Base-by-base conservation (phyloP, 2,329 filamentous ascomycete species). In the Periglandula ipomoeae region DNA sequence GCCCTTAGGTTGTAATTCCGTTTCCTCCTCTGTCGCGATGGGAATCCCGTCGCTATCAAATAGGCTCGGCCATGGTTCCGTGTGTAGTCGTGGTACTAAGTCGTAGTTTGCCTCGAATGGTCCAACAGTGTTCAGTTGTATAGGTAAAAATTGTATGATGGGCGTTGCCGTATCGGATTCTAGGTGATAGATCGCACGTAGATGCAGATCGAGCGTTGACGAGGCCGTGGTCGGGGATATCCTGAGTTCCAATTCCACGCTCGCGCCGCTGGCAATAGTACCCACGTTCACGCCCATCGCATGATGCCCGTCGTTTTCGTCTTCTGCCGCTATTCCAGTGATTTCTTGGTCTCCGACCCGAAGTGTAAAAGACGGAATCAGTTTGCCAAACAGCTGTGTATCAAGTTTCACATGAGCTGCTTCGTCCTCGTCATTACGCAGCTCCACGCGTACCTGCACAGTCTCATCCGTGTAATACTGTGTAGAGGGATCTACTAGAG, bases 41-140 rank as follows among this genome's bases (percentile, higher is more conserved):
- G 65, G 63, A 3, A 79, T 58, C 13, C 69, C 69, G 20, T 81
- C 75, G 17, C 78, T 70, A 46, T 82, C 75, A 65, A 97, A 98
- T 58, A 94, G 82, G 62, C 84, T 89, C 1, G 93, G 90, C 91
- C 93, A 98, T 2, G 81, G 74, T 44, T 85, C 83, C 0, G 76
- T 66, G 63, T 96, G 85, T 3, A 95, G 72, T 9, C 85, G 79
- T 10, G 93, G 89, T 11, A 84, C 75, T 53, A 97, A 81, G 53
- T 94, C 88, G 64, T 95, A 96, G 59, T 87, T 93, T 15, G 89
- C 87, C 67, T 95, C 89, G 58, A 98, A 97, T 0, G 91, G 89
- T 44, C 82, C 84, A 47, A 88, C 81, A 48, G 96, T 77, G 34
- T 81, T 78, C 5, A 97, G 65, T 47, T 84, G 82, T 35, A 86